Evolutionary conservation across 352 stramenopile species (phyloP), one percentile per base, ranked within the genome.

Genomic region (Pythium monospermum): DNA sequence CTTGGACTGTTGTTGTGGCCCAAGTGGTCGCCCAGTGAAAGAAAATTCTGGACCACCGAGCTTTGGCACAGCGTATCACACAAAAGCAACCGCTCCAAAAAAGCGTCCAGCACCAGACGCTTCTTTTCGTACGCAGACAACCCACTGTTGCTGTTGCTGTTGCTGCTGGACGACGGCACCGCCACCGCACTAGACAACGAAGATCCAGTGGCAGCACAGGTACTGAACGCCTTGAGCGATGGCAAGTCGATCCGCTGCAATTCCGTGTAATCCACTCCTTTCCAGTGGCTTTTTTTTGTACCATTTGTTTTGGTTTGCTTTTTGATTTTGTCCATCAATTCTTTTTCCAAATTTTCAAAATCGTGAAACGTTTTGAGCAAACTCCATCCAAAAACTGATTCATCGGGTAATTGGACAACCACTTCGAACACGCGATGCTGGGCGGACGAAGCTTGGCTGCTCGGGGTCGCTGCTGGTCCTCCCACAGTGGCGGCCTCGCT

Each of bases 1-100:
- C 8, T 19, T n/a, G n/a, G n/a, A n/a, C n/a, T n/a, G n/a, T n/a
- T n/a, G n/a, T n/a, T n/a, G n/a, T n/a, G n/a, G 6, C 15, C 36
- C 19, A 8, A n/a, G 36, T 42, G 15, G 6, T 61, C 54, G 12
- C 45, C 51, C 16, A 89, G 59, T 8, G 75, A 51, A 4, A 94
- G 47, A 46, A 94, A 94, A 43, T 87, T 86, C 19, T 91, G 76
- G 26, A 91, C 64, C 2, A 63, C 60, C 7, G 78, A 77, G 52
- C 80, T 91, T 51, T 91, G 80, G 45, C 80, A 83, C 16, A 94
- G 56, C 26, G 78, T 86, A 54, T 87, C 74, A 45, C 76, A 82
- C 31, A 62, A 57, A 16, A 91, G 43, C 19, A 94, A 47, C n/a
- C 80, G 74, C 64, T 88, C 74, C 37, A 94, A 49, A 44, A 85